Base-by-base conservation (phyloP, 1,284 basidiomycete species). In the Cutaneotrichosporon cutaneum region DNA sequence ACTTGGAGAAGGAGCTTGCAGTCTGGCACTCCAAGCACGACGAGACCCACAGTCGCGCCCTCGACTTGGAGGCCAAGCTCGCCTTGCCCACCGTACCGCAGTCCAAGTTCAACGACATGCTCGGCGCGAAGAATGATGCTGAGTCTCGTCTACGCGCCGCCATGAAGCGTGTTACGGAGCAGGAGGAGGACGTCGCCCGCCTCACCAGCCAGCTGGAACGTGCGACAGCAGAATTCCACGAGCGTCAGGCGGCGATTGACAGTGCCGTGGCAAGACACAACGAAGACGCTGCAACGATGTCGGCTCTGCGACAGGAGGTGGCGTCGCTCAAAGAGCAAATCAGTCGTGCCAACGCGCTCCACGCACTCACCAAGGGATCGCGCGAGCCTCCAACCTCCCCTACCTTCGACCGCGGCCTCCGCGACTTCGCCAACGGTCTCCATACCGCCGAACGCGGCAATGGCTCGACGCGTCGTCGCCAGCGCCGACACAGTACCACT, bases 261-360 rank as follows among this genome's bases (percentile, higher is more conserved):
- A 69, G 74, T 14, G 80, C 79, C 0, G 65, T 78, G 2, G 81
- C 70, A 39, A 85, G 87, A 67, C 87, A 84, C 58, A 83, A 86
- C 14, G 92, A 94, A 69, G 92, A 95, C 73, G 87, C 82, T 61
- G 89, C 89, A 11, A 89, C 94, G 30, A 92, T 98, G 62, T 83
- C 87, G 65, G 88, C 89, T 0, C 86, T 99, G 72, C 92, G 96
- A 78, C 90, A 86, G 69, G 96, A 99, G 82, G 88, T 99, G 65
- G 88, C 89, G 77, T 88, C 82, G 67, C 83, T 99, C 56, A 90
- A 93, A 63, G 96, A 99, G 76, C 95, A 99, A 77, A 87, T 99
- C 67, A 94, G 94, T 73, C 87, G 96, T 32, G 89, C 94, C 22
- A 93, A 93, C 73, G 92, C 95, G 6, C 84, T 94, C 68, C 92